Evolutionary conservation across 1,139 yeast genomes (phyloP), one percentile per base, ranked within the genome.

Genomic region (Ogataea hybrid): DNA sequence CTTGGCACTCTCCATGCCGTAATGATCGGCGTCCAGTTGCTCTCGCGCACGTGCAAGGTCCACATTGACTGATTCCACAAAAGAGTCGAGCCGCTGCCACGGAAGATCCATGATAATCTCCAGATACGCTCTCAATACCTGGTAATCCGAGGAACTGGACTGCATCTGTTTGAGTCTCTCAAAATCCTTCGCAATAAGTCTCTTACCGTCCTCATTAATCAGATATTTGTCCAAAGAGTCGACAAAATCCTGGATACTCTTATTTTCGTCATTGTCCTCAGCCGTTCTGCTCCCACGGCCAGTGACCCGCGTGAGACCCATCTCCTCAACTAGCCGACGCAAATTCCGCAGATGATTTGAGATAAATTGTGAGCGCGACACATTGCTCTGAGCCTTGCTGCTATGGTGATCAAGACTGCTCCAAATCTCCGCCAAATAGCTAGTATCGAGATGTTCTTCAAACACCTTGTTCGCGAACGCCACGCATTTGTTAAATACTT

Each of bases 1-100:
- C 62, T 90, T 90, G 38, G 88, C 95, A 49, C 82, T 79, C 44
- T 80, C 79, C 58, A 90, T 70, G 0, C 97, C 97, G 59, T 79
- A 86, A 64, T 90, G 97, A 53, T 88, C 96, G 25, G 71, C 72
- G 58, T 89, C 88, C 31, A 90, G 68, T 47, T 81, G 79, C 15
- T 64, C 61, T 44, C 73, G 72, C 0, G 95, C 95, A 10, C 62
- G 63, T 1, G 55, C 61, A 18, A 86, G 63, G 51, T 84, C 79
- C 39, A 80, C 67, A 31, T 71, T 73, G 10, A 41, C 27, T 6
- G 43, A 28, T 5, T 35, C 41, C 11, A 35, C 17, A 4, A 28
- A 53, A 5, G 32, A 20, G 51, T 42, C 49, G 51, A 28, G 35
- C 22, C 43, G 43, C 48, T 71, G 67, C 85, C 86, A 77, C 33